Conservation (phyloP, 2,329 filamentous ascomycete species). For the Diaporthe ilicicola region DNA sequence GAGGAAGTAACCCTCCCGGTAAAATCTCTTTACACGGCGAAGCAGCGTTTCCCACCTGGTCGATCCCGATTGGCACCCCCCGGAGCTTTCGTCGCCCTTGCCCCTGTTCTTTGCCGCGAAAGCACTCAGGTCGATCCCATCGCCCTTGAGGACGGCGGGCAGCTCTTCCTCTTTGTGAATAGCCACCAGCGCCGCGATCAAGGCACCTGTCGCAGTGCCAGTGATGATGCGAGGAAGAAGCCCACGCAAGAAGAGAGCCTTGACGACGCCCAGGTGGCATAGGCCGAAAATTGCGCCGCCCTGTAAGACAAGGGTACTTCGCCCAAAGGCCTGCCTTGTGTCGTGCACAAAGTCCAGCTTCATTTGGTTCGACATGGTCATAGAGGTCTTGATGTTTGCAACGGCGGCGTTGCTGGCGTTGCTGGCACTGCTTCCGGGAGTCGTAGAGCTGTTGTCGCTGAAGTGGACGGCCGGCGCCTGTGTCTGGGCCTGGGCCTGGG, state of each 20-base stretch:
- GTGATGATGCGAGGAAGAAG: conserved; percentile 90
- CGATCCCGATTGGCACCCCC: conserved; percentile 47
- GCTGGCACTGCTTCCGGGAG: conserved; percentile 20
- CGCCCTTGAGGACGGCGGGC: conserved; percentile 77
- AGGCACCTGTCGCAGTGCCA: conserved; percentile 87
- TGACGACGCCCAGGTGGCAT: conserved; percentile 90
- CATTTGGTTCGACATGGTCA: conserved; percentile 40
- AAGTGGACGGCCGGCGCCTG: conserved; percentile 31
- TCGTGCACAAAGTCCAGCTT: conserved; percentile 90
- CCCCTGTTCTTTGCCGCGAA: conserved; percentile 61
- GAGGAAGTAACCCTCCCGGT: conserved; percentile 81
- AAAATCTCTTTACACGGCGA: conserved; percentile 74
- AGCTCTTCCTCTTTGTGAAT: conserved; percentile 89
- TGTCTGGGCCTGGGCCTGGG: not conserved
- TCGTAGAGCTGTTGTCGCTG: conserved; percentile 27
- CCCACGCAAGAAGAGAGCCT: conserved; percentile 81
- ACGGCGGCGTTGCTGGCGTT: not conserved
- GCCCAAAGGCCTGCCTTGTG: conserved; percentile 86
- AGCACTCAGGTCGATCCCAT: conserved; percentile 82
- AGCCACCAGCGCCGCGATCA: conserved; percentile 88
- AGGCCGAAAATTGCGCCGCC: conserved; percentile 92
- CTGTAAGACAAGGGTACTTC: conserved; percentile 85
- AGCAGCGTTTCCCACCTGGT: conserved; percentile 66
- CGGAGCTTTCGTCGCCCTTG: conserved; percentile 37
- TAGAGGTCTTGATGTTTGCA: conserved; percentile 24